These are phyloP conservation scores for Trichoderma asperellum DNA, from an alignment of 2,329 filamentous ascomycete species.

Conservation along the genomic window DNA sequence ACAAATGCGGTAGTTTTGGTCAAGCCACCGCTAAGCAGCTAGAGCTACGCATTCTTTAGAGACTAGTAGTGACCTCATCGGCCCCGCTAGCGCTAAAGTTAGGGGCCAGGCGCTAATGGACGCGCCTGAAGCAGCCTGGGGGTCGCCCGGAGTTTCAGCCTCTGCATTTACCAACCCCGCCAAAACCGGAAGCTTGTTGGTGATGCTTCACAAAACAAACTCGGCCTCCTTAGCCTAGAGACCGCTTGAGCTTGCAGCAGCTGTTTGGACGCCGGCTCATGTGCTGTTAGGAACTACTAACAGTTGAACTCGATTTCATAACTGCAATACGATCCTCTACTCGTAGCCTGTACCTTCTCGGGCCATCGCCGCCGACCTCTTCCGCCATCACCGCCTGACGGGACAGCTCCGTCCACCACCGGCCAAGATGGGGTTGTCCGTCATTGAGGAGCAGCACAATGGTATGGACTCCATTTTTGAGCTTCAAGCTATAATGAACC, in stretches of 20 bases:
- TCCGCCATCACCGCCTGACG: conserved; percentile 21
- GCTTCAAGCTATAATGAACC: not conserved
- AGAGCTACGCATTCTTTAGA: not conserved
- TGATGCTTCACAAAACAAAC: conserved; percentile 30
- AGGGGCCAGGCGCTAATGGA: conserved; percentile 19
- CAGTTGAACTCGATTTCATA: not conserved
- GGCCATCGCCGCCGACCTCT: not conserved
- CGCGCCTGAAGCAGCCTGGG: conserved; percentile 26
- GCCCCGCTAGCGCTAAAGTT: conserved; percentile 26
- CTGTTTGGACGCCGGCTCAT: not conserved
- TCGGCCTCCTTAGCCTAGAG: conserved; percentile 5
- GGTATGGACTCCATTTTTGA: conserved; percentile 35
- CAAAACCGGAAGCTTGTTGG: conserved; percentile 25
- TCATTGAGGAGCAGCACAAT: conserved; percentile 78
- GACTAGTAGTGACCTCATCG: conserved; percentile 26
- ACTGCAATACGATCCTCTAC: not conserved
- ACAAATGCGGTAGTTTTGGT: not conserved
- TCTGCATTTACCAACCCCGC: conserved; percentile 19
- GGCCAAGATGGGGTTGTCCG: conserved; percentile 76
- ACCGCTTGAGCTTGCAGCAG: not conserved
- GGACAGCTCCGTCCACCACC: conserved; percentile 28
- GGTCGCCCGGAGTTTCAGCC: conserved; percentile 27
- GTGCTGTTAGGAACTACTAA: not conserved
- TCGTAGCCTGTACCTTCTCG: not conserved
- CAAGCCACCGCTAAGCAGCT: not conserved